Percentiles rank a stretch among this genome's conserved stretches.
phyloP scores from a whole-genome alignment of 176 grass and related monocot species.

The Puccinellia tenuiflora region DNA sequence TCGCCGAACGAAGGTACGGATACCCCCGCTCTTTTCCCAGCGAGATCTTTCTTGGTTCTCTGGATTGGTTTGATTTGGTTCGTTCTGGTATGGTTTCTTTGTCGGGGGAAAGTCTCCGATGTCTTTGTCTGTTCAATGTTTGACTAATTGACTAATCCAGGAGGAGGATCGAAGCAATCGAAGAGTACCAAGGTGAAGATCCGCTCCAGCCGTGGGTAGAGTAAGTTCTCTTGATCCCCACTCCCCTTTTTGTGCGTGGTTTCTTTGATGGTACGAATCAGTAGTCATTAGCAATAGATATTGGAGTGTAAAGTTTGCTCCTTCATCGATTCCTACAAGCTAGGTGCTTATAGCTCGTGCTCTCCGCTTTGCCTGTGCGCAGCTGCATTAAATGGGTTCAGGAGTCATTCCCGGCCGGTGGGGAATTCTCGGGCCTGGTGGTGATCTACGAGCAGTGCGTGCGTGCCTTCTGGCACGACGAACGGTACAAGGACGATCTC shows the following conservation, averaged over 20 bases:
- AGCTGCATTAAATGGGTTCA: conserved; percentile 99
- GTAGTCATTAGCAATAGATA: neutral
- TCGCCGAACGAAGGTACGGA: conserved; percentile 43
- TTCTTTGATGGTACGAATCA: neutral
- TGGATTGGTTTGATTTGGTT: neutral
- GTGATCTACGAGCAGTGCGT: conserved; percentile 97
- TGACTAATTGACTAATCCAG: conserved; percentile 28
- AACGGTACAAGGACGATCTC: conserved; percentile 78
- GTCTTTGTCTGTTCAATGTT: neutral
- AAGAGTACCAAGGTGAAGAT: conserved; percentile 77
- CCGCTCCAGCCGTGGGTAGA: conserved; percentile 87
- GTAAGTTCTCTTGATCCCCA: conserved; percentile 36
- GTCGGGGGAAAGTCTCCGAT: neutral
- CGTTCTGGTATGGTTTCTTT: conserved; percentile 11
- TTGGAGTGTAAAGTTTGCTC: neutral
- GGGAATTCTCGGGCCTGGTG: conserved; percentile 79
- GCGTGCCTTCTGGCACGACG: conserved; percentile 76
- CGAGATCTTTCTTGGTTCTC: neutral
- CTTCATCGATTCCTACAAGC: neutral
- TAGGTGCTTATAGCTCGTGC: neutral
- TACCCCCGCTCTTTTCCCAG: neutral
- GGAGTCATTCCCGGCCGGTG: conserved; percentile 85
- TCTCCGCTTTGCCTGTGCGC: conserved; percentile 6
- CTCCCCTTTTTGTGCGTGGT: neutral
- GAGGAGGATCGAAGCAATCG: conserved; percentile 79